phyloP scores from a whole-genome alignment of 164 flowering plant genomes.

The Magnolia kwangsiensis region DNA sequence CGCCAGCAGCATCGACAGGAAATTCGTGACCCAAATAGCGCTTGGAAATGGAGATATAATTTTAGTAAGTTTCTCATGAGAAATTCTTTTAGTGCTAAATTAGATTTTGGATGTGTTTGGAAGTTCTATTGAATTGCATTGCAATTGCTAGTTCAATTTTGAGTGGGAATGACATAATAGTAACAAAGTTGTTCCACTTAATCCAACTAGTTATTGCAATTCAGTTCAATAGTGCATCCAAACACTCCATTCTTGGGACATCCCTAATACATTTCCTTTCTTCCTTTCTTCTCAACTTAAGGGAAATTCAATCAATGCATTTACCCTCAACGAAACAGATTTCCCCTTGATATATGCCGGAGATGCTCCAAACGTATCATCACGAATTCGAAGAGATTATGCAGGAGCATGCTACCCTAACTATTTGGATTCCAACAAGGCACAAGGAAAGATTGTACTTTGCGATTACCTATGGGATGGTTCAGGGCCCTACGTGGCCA shows the following conservation, averaged over 20 bases:
- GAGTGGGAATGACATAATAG: no score
- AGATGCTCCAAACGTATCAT: conserved; percentile 37
- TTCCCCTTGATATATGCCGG: conserved; percentile 44
- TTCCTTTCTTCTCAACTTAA: conserved; percentile 4
- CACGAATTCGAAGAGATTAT: conserved; percentile 14
- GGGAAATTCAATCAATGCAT: conserved; percentile 37
- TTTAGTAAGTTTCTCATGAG: conserved; percentile 23
- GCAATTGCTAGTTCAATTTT: no score
- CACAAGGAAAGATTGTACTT: conserved; percentile 36
- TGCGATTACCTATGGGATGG: conserved; percentile 30
- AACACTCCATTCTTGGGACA: no score
- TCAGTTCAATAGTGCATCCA: no score
- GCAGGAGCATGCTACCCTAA: conserved; percentile 20
- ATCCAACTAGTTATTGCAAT: no score
- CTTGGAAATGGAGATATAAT: conserved; percentile 8
- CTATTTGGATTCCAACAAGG: conserved; percentile 24
- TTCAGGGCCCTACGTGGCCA: conserved; percentile 20
- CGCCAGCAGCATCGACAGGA: conserved; percentile 58
- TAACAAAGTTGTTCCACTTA: no score
- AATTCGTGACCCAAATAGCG: conserved; percentile 17
- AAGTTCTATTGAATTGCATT: no score
- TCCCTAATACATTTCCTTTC: neutral
- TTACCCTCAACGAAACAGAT: conserved; percentile 30
- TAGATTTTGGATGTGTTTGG: no score
- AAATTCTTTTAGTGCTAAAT: no score